These are phyloP conservation scores for Parmelia sp. DNA, from an alignment of 495 filamentous ascomycete genomes.

Conservation along the genomic window DNA sequence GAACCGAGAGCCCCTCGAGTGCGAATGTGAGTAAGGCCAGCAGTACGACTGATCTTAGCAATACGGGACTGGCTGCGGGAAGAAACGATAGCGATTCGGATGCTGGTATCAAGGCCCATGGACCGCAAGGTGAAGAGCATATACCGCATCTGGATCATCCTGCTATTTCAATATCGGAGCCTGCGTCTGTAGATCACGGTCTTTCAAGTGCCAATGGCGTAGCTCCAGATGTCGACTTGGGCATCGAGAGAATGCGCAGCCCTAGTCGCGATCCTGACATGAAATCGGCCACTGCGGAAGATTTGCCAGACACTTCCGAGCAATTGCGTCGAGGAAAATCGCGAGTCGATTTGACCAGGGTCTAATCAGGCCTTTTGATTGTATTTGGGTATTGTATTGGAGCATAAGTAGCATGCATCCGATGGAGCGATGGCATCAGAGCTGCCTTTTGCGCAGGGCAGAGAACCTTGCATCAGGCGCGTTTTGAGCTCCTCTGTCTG, in stretches of 20 bases:
- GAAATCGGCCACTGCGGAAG: not conserved
- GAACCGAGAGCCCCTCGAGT: slow-evolving; percentile 54
- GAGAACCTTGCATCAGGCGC: not conserved
- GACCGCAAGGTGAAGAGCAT: slow-evolving; percentile 31
- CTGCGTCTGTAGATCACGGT: not conserved
- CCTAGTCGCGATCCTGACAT: slow-evolving; percentile 2
- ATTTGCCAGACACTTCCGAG: not conserved
- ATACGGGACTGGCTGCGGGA: slow-evolving; percentile 43
- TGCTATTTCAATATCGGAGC: not conserved
- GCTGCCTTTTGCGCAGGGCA: not conserved
- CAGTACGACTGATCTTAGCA: slow-evolving; percentile 41
- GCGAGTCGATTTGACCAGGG: not conserved
- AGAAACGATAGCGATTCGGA: slow-evolving; percentile 23
- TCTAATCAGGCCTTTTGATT: not conserved
- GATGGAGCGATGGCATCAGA: not conserved
- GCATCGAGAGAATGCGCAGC: slow-evolving; percentile 13
- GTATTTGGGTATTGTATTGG: not conserved
- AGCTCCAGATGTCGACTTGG: slow-evolving; percentile 1
- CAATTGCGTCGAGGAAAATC: not conserved
- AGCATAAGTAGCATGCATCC: not conserved
- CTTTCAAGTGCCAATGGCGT: not conserved
- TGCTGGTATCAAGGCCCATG: slow-evolving; percentile 31
- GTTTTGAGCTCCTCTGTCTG: not conserved
- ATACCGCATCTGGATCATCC: slow-evolving; percentile 12
- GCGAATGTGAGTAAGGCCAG: slow-evolving; percentile 60